These are phyloP conservation scores for Metschnikowia santaceciliae DNA, from an alignment of 805 yeast genomes.

Conservation along the genomic window DNA sequence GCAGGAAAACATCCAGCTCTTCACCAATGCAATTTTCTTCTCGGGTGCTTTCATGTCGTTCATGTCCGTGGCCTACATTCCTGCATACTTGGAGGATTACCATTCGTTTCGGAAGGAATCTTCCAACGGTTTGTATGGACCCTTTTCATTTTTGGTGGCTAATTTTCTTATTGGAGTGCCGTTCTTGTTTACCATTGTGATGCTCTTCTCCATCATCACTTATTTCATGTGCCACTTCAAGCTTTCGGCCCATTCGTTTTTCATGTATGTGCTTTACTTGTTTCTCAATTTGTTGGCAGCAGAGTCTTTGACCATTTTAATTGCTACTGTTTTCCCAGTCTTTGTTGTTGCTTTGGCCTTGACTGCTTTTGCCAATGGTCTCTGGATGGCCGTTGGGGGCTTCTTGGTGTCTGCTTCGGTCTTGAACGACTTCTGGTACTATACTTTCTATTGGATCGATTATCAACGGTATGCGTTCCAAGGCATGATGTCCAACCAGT, in stretches of 20 bases:
- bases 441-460: conserved; percentile 38
- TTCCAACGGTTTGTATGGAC: conserved; percentile 37
- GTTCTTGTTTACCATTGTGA: conserved; percentile 28
- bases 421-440: conserved; percentile 37
- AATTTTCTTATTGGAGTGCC: conserved; percentile 37
- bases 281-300: conserved; percentile 39
- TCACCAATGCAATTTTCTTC: conserved; percentile 34
- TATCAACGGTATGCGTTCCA: conserved; percentile 41
- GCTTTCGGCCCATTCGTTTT: conserved; percentile 27
- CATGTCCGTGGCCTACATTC: conserved; percentile 42
- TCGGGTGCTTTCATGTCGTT: conserved; percentile 45
- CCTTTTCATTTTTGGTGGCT: conserved; percentile 30
- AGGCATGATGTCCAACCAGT: conserved; percentile 42
- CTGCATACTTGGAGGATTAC: conserved; percentile 35
- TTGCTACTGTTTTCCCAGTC: conserved; percentile 30
- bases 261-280: conserved; percentile 34
- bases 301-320: conserved; percentile 36
- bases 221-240: conserved; percentile 33
- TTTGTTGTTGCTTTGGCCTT: conserved; percentile 38
- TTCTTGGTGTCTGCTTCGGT: conserved; percentile 32
- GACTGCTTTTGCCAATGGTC: conserved; percentile 39
- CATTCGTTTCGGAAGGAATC: conserved; percentile 27
- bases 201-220: conserved; percentile 30
- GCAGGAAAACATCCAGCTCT: conserved; percentile 25
- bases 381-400: conserved; percentile 45